Evolutionary conservation across 1,139 yeast genomes (phyloP).

Genomic region (Saccharomycopsis hybrid): DNA sequence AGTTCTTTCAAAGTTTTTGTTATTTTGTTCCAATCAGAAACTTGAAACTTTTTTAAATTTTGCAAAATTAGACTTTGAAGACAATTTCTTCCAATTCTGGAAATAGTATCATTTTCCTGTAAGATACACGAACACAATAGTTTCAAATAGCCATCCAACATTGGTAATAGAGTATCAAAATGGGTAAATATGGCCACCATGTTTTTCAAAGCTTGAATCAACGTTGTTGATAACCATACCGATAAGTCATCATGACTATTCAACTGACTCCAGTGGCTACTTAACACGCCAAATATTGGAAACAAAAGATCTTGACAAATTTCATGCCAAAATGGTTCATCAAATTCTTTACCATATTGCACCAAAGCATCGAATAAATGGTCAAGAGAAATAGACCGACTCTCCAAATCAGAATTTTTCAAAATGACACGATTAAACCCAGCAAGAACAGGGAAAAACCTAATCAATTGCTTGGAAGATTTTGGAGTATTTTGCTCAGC

Average conservation of each 20-base stretch:
- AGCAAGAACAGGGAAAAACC: slow-evolving; percentile 64
- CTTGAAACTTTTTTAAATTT: slow-evolving; percentile 59
- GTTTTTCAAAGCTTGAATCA: slow-evolving; percentile 90
- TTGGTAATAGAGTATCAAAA: slow-evolving; percentile 62
- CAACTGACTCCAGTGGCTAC: slow-evolving; percentile 64
- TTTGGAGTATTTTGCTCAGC: too few relatives aligned
- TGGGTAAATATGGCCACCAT: slow-evolving; percentile 78
- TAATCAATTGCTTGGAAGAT: neutral
- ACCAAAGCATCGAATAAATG: slow-evolving; percentile 75
- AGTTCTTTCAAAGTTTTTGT: slow-evolving; percentile 57
- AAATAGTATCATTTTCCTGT: slow-evolving; percentile 94
- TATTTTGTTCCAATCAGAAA: slow-evolving; percentile 70
- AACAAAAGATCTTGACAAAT: slow-evolving; percentile 73
- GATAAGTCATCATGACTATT: slow-evolving; percentile 75
- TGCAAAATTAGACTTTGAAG: slow-evolving; percentile 69
- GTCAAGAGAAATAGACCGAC: slow-evolving; percentile 80
- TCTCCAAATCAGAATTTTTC: slow-evolving; percentile 93
- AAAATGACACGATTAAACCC: slow-evolving; percentile 85
- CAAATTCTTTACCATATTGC: slow-evolving; percentile 73
- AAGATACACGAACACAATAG: slow-evolving; percentile 83
- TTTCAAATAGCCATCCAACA: slow-evolving; percentile 72
- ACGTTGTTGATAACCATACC: slow-evolving; percentile 93
- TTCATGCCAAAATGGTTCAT: slow-evolving; percentile 71
- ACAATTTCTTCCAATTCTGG: slow-evolving; percentile 89
- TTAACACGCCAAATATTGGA: slow-evolving; percentile 82